These are phyloP conservation scores for Clarireedia homoeocarpa DNA, from an alignment of 2,329 filamentous ascomycete genomes.

Conservation along the genomic window DNA sequence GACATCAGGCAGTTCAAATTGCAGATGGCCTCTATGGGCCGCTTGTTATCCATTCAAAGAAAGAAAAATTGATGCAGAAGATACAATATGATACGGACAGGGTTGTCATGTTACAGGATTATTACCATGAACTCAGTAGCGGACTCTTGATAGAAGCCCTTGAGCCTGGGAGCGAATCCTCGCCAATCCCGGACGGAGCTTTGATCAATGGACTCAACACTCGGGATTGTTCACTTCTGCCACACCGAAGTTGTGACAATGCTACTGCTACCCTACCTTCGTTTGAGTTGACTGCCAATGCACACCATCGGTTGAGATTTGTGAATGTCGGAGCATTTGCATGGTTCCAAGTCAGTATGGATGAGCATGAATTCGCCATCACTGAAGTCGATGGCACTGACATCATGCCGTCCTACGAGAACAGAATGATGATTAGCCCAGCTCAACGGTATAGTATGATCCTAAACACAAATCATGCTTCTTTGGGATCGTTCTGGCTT, in stretches of 20 bases:
- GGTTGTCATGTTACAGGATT: conserved; percentile 62
- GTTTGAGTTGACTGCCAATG: conserved; percentile 42
- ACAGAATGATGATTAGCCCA: conserved; percentile 57
- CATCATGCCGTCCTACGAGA: conserved; percentile 50
- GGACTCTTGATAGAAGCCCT: conserved; percentile 33
- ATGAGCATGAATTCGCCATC: conserved; percentile 56
- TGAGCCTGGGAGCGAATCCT: conserved; percentile 35
- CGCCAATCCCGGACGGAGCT: conserved; percentile 39
- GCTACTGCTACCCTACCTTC: conserved; percentile 32
- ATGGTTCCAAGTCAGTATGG: conserved; percentile 63
- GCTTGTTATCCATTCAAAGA: conserved; percentile 54
- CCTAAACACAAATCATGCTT: conserved; percentile 50
- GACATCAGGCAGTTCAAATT: conserved; percentile 55
- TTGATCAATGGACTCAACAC: conserved; percentile 38
- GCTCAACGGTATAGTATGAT: conserved; percentile 66
- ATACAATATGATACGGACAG: conserved; percentile 49
- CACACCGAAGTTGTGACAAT: conserved; percentile 38
- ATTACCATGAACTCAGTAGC: conserved; percentile 55
- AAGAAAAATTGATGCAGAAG: conserved; percentile 43
- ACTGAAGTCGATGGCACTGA: conserved; percentile 66
- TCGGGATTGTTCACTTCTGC: conserved; percentile 32
- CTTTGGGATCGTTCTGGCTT: conserved; percentile 52
- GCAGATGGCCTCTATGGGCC: conserved; percentile 63
- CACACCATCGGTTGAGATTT: conserved; percentile 57
- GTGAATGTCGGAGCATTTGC: conserved; percentile 66